Evolutionary conservation across 139 green algal species (phyloP).

Genomic region (Raphidocelis subcapitata): DNA sequence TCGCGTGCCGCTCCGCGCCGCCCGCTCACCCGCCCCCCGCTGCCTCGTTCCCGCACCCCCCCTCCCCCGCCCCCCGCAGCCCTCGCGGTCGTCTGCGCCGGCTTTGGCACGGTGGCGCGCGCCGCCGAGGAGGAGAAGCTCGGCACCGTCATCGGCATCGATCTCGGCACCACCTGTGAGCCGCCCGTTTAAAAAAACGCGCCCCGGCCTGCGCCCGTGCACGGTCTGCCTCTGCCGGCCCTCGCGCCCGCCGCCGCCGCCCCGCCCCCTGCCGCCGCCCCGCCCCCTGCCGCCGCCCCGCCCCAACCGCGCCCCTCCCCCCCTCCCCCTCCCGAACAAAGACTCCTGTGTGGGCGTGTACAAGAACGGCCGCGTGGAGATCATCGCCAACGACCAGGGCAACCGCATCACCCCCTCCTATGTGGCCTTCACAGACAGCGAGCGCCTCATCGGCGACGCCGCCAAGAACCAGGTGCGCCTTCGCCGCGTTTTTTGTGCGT

Average conservation of each 20-base stretch:
- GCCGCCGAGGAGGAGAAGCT: conserved; percentile 53
- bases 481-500: not conserved
- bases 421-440: conserved; percentile 99
- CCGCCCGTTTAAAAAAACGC: no score
- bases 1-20: no score
- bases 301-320: no score
- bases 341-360: conserved; percentile 99
- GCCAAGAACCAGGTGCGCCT: conserved; percentile 84
- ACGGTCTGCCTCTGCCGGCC: no score
- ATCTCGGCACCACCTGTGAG: conserved; percentile 98
- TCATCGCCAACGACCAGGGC: conserved; percentile 98
- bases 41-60: no score
- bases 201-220: no score
- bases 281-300: no score
- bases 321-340: no score
- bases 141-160: conserved; percentile 95
- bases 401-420: conserved; percentile 99
- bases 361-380: conserved; percentile 98
- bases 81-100: conserved; percentile 1
- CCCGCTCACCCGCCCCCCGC: no score
- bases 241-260: no score
- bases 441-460: conserved; percentile 97
- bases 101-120: conserved; percentile 1
- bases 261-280: no score
- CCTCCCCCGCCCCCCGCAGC: conserved; percentile 7